Percentiles rank a stretch among this genome's conserved stretches.
These are phyloP conservation scores for Pisolithus thermaeus DNA, from an alignment of 1,284 basidiomycete species.

Conservation along the genomic window DNA sequence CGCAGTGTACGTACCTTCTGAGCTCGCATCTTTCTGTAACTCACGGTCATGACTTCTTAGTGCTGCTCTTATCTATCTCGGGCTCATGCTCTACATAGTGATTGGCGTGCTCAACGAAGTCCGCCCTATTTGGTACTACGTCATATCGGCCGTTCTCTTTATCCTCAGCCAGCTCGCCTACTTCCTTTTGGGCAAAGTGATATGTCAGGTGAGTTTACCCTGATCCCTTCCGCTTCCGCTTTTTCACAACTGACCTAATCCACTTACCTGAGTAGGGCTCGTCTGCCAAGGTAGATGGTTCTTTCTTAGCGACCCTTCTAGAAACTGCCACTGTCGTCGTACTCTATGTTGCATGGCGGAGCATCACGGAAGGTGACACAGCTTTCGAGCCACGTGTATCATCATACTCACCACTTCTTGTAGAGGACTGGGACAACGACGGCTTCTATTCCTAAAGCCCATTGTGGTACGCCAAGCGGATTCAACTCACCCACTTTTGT, in stretches of 20 bases:
- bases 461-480: not conserved
- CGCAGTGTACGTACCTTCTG: slow-evolving; percentile 42
- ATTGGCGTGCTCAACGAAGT: slow-evolving; percentile 64
- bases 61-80: slow-evolving; percentile 60
- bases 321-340: slow-evolving; percentile 68
- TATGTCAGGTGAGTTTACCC: slow-evolving; percentile 57
- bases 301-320: slow-evolving; percentile 73
- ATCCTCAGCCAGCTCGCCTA: slow-evolving; percentile 71
- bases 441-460: slow-evolving; percentile 21
- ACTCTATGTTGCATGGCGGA: slow-evolving; percentile 74
- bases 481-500: not conserved
- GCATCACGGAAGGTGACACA: slow-evolving; percentile 71
- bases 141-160: slow-evolving; percentile 62
- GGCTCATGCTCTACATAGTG: slow-evolving; percentile 73
- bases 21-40: slow-evolving; percentile 1
- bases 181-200: slow-evolving; percentile 69
- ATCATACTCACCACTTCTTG: not conserved
- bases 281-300: slow-evolving; percentile 65
- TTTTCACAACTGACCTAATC: not conserved
- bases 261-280: slow-evolving; percentile 42
- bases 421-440: slow-evolving; percentile 29
- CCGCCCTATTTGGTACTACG: slow-evolving; percentile 67
- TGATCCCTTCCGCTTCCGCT: slow-evolving; percentile 11
- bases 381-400: not conserved
- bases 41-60: slow-evolving; percentile 32